phyloP scores from a whole-genome alignment of 2,329 filamentous ascomycete species.

The Keithomyces neogunnii region DNA sequence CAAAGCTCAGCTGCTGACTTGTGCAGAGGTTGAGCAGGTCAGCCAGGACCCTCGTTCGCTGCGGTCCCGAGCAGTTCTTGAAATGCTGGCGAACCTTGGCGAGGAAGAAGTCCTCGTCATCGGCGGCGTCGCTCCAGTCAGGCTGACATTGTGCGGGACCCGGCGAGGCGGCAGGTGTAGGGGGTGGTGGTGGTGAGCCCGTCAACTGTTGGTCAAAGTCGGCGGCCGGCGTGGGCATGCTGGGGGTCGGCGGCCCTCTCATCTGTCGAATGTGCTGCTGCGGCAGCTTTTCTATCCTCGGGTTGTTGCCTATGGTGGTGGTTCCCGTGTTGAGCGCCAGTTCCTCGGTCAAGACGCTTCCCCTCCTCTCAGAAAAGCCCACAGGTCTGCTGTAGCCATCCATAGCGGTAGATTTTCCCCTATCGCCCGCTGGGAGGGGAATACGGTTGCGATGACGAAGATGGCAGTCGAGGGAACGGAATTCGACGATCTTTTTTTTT shows the following conservation, averaged over 20 bases:
- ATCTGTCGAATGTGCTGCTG: constrained; percentile 30
- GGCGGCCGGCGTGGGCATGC: constrained; percentile 55
- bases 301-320: constrained; percentile 33
- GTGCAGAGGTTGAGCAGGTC: constrained; percentile 91
- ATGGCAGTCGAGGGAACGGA: not conserved
- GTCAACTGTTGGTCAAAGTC: constrained; percentile 55
- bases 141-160: constrained; percentile 52
- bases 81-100: constrained; percentile 75
- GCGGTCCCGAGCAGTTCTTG: constrained; percentile 63
- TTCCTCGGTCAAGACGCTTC: constrained; percentile 49
- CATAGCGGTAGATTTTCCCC: constrained; percentile 15
- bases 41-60: constrained; percentile 73
- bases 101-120: constrained; percentile 76
- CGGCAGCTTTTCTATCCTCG: constrained; percentile 41
- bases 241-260: constrained; percentile 56
- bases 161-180: constrained; percentile 57
- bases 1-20: constrained; percentile 89
- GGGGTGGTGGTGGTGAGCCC: constrained; percentile 54
- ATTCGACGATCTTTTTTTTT: not conserved
- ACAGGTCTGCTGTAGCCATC: constrained; percentile 36
- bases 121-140: constrained; percentile 70
- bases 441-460: not conserved
- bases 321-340: constrained; percentile 44
- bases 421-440: not conserved
- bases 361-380: constrained; percentile 54